These are phyloP conservation scores for Colletotrichum viniferum DNA, from an alignment of 2,329 filamentous ascomycete genomes.

Conservation along the genomic window DNA sequence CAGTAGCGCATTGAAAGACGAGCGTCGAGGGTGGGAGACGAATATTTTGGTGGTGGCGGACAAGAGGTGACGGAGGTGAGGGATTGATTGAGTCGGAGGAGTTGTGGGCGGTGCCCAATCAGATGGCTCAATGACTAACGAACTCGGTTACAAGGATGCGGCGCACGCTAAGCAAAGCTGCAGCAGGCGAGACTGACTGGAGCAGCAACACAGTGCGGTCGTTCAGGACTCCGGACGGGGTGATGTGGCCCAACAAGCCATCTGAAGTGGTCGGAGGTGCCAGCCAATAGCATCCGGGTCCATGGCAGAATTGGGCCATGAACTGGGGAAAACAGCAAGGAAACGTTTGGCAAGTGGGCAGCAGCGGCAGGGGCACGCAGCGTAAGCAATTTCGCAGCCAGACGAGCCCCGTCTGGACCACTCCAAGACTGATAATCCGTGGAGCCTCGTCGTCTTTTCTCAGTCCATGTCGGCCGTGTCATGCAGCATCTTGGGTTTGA, in stretches of 20 bases:
- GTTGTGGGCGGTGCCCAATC: not conserved
- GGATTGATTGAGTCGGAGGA: not conserved
- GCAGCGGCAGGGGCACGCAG: not conserved
- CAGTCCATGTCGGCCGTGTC: not conserved
- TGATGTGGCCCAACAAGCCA: not conserved
- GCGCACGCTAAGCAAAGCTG: constrained; percentile 1
- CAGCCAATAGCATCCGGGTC: constrained; percentile 10
- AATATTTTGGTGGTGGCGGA: not conserved
- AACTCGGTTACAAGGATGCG: constrained; percentile 15
- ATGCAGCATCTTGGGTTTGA: not conserved
- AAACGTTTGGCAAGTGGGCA: not conserved
- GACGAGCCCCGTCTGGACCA: constrained; percentile 12
- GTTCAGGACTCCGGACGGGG: not conserved
- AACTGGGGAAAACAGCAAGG: not conserved
- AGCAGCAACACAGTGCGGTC: constrained; percentile 2
- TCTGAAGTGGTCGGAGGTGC: constrained; percentile 6
- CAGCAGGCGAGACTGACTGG: not conserved
- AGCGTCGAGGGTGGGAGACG: not conserved
- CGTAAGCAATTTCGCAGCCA: constrained; percentile 2
- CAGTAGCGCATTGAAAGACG: constrained; percentile 1
- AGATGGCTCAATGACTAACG: constrained; percentile 13
- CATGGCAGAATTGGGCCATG: constrained; percentile 19
- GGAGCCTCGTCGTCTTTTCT: not conserved
- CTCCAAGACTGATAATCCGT: constrained; percentile 10
- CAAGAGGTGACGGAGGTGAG: not conserved